Conservation (phyloP, 2,329 filamentous ascomycete species). For the Aureobasidium sp. region DNA sequence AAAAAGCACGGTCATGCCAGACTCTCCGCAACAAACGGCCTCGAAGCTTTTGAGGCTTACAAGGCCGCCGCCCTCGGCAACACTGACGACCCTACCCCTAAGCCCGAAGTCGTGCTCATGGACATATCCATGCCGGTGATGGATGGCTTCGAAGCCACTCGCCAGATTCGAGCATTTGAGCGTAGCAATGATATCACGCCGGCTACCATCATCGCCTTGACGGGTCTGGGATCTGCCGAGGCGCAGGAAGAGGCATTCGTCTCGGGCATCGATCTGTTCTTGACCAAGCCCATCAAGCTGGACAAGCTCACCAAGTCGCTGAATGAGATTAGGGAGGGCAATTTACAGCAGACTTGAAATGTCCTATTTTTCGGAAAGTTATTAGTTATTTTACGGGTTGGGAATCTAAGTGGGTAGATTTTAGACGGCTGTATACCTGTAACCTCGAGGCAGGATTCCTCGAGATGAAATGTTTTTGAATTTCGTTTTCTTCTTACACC, state of each 20-base stretch:
- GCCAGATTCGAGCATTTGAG: conserved; percentile 16
- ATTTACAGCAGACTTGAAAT: neutral
- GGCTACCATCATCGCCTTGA: conserved; percentile 23
- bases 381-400: neutral
- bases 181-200: conserved; percentile 9
- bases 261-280: conserved; percentile 25
- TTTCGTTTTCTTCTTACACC: too few relatives aligned
- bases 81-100: neutral
- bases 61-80: conserved; percentile 22
- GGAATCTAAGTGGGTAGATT: neutral
- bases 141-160: conserved; percentile 19
- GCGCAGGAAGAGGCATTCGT: conserved; percentile 24
- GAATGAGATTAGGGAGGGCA: conserved; percentile 21
- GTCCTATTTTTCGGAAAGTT: neutral
- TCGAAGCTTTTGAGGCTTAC: conserved; percentile 38
- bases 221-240: conserved; percentile 24
- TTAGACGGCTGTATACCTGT: too few relatives aligned
- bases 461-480: too few relatives aligned
- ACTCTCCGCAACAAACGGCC: conserved; percentile 37
- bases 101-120: conserved; percentile 32
- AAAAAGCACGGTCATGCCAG: conserved; percentile 28
- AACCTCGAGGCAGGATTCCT: too few relatives aligned
- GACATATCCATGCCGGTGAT: conserved; percentile 24
- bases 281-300: conserved; percentile 25
- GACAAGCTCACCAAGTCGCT: neutral